Evolutionary conservation across 257 asterid species (phyloP), one percentile per base, ranked within the genome.

Genomic region (Nicotiana noctiflora): DNA sequence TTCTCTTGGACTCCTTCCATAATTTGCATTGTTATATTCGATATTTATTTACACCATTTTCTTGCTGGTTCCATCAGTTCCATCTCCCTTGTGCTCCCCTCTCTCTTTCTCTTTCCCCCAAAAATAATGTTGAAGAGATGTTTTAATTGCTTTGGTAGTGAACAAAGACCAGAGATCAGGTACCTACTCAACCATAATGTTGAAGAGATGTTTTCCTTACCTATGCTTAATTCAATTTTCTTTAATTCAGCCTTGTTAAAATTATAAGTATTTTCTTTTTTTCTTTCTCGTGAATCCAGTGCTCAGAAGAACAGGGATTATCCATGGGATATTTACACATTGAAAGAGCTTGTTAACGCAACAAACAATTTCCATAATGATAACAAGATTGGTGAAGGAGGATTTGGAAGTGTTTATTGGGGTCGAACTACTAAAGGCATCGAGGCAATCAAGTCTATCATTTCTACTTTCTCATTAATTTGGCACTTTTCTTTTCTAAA

Each of bases 371-470:
- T 93, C 67, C 94, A 91, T 83, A 81, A 87, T 53, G 92, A 90
- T 62, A 87, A 89, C 89, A 93, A 93, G 75, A 90, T 93, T 34
- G 98, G 98, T 2, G 98, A 93, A 89, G 97, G 98, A 8, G 98
- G 97, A 21, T 93, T 93, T 18, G 98, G 98, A 81, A 93, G 94
- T 83, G 97, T 93, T 79, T 93, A 93, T 82, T 88, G 95, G 93
- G 98, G 98, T 46, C 89, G 89, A 80, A 89, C 97, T 49, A 88
- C 87, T 82, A 89, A 88, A 90, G 97, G 97, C 81, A 65, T 87
- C 34, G 91, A 93, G 97, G 97, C 75, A 85, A 75, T 77, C 81
- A 40, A 52, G 40, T 59, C 46, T 60, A 27, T 57, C 75, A 8
- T 55, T 57, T 82, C 3, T 29, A 49, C 40, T 15, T 31, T 62